A percentile compares a stretch with the other conserved stretches of the same genome.
Conservation (phyloP, 2,329 filamentous ascomycete species). For the Xylaria sp. region DNA sequence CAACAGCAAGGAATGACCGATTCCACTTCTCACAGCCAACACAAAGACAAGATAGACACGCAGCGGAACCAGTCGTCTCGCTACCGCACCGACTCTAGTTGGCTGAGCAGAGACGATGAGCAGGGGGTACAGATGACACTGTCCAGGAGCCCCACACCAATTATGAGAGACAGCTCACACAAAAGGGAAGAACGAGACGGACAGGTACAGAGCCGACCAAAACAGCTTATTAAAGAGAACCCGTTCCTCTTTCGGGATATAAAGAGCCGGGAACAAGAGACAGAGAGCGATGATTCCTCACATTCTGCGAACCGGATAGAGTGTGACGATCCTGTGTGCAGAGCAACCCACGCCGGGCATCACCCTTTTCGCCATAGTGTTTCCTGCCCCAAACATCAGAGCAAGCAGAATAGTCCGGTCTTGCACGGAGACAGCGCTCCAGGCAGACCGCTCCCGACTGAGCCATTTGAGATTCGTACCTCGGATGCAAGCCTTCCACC, state of each 20-base stretch:
- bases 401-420: conserved; percentile 35
- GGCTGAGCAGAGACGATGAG: conserved; percentile 9
- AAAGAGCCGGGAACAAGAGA: conserved; percentile 21
- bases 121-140: not conserved
- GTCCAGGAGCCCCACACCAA: not conserved
- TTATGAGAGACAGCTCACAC: not conserved
- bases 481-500: conserved; percentile 19
- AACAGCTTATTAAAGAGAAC: conserved; percentile 38
- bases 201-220: conserved; percentile 14
- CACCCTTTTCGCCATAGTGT: conserved; percentile 50
- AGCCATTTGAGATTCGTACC: conserved; percentile 12
- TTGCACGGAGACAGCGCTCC: conserved; percentile 8
- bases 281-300: conserved; percentile 6
- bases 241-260: conserved; percentile 45
- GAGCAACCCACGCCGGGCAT: conserved; percentile 47
- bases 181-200: conserved; percentile 5
- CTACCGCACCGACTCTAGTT: conserved; percentile 8
- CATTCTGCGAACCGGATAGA: conserved; percentile 36
- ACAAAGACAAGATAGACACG: not conserved
- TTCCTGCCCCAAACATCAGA: conserved; percentile 46
- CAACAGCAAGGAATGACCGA: not conserved
- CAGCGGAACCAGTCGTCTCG: conserved; percentile 12
- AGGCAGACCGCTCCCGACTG: not conserved
- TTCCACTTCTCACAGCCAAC: not conserved
- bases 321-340: conserved; percentile 48